phyloP scores from a whole-genome alignment of 257 asterid species.

The Knoxia roxburghii region DNA sequence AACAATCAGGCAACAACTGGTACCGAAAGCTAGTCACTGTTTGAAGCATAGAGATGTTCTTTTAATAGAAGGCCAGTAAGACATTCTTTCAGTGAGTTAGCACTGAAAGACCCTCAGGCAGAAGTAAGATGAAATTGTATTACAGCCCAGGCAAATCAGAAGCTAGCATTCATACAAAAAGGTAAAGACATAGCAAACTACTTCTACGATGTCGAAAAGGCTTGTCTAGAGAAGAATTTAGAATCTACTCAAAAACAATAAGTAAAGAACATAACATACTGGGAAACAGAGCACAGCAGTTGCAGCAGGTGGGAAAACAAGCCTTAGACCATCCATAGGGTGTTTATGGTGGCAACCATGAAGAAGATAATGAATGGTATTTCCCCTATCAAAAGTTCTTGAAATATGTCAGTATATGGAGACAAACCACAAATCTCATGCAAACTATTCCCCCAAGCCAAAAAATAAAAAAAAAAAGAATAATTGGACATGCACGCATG shows the following conservation, averaged over 20 bases:
- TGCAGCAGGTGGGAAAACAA: slow-evolving; percentile 46
- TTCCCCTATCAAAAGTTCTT: slow-evolving; percentile 27
- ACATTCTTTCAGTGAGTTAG: neutral
- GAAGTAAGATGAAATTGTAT: no score
- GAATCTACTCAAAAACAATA: neutral
- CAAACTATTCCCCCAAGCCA: neutral
- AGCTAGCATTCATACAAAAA: neutral
- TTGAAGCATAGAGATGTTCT: neutral
- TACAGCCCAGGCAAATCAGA: neutral
- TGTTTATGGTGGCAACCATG: slow-evolving; percentile 53
- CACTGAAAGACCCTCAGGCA: neutral
- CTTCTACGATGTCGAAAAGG: neutral
- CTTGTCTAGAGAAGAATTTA: neutral
- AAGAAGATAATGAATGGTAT: slow-evolving; percentile 40
- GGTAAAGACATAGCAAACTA: neutral
- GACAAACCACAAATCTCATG: neutral
- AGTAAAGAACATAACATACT: slow-evolving; percentile 22
- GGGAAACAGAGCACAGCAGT: slow-evolving; percentile 39
- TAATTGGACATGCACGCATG: neutral
- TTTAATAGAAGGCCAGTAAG: neutral
- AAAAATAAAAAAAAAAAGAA: neutral
- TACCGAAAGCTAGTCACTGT: neutral
- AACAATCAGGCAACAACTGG: neutral
- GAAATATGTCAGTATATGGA: neutral
- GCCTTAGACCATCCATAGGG: slow-evolving; percentile 49